Conservation (phyloP, 2,329 filamentous ascomycete genomes). For the Arthrocladium fulminans region DNA sequence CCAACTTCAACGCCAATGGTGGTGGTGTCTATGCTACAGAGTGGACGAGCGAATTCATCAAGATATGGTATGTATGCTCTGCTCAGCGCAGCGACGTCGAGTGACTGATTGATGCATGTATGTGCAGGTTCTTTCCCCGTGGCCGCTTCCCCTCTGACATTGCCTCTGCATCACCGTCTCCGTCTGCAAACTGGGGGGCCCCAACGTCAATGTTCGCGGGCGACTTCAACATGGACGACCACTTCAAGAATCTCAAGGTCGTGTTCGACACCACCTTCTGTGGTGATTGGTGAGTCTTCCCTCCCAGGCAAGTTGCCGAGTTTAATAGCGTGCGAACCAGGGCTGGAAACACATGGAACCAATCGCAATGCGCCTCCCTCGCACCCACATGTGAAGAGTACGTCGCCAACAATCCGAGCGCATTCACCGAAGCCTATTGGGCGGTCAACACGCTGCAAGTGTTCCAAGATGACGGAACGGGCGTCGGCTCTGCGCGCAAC, state of each 20-base stretch:
- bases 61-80: no score
- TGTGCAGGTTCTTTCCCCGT: slow-evolving; percentile 43
- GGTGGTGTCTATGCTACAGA: slow-evolving; percentile 64
- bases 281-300: no score
- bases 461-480: slow-evolving; percentile 35
- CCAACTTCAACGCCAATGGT: slow-evolving; percentile 43
- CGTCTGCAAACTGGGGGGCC: slow-evolving; percentile 35
- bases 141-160: slow-evolving; percentile 40
- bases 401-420: slow-evolving; percentile 57
- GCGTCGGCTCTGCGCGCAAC: not conserved
- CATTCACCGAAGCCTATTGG: slow-evolving; percentile 67
- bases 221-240: slow-evolving; percentile 34
- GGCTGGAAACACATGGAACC: slow-evolving; percentile 43
- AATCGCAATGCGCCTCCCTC: slow-evolving; percentile 43
- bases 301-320: no score
- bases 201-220: slow-evolving; percentile 37
- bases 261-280: slow-evolving; percentile 49
- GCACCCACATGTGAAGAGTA: slow-evolving; percentile 62
- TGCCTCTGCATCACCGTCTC: slow-evolving; percentile 34
- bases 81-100: no score
- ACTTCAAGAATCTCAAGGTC: slow-evolving; percentile 36
- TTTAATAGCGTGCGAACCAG: no score
- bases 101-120: no score
- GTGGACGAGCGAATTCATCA: slow-evolving; percentile 66
- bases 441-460: slow-evolving; percentile 61